Evolutionary conservation across 257 asterid genomes (phyloP).

Genomic region (Solanum medicagineum): DNA sequence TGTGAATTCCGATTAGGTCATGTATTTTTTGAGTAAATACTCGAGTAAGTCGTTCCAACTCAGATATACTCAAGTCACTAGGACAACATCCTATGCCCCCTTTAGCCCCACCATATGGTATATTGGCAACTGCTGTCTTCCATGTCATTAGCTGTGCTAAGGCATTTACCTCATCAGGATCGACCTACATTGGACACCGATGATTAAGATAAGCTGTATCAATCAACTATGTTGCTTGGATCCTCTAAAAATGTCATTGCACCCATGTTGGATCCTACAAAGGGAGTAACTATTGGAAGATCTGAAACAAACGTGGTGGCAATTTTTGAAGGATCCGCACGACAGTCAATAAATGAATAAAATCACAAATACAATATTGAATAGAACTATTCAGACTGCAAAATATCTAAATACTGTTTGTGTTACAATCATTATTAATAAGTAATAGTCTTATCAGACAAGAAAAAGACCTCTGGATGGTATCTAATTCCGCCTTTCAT

Average conservation of each 20-base stretch:
- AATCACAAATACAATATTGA: not conserved
- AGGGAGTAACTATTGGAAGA: not conserved
- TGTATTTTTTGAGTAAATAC: constrained; percentile 57
- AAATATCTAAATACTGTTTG: not conserved
- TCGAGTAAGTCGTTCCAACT: constrained; percentile 61
- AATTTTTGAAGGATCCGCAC: not conserved
- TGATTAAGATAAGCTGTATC: not conserved
- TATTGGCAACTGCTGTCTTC: constrained; percentile 95
- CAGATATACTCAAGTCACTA: constrained; percentile 51
- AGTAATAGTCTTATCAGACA: not conserved
- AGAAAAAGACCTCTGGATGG: constrained; percentile 66
- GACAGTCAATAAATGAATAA: not conserved
- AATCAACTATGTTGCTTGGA: not conserved
- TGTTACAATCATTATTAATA: not conserved
- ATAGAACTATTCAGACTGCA: not conserved
- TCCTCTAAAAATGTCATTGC: not conserved
- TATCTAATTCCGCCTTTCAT: constrained; percentile 98
- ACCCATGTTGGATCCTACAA: not conserved
- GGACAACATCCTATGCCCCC: constrained; percentile 95
- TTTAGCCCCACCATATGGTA: constrained; percentile 96
- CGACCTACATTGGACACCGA: constrained; percentile 38
- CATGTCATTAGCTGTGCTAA: constrained; percentile 94
- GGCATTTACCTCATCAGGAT: constrained; percentile 92
- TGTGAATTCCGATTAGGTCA: constrained; percentile 44
- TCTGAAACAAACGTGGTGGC: not conserved